Evolutionary conservation across 768 basidiomycete species (phyloP).

Genomic region (Candolleomyces aberdarensis): DNA sequence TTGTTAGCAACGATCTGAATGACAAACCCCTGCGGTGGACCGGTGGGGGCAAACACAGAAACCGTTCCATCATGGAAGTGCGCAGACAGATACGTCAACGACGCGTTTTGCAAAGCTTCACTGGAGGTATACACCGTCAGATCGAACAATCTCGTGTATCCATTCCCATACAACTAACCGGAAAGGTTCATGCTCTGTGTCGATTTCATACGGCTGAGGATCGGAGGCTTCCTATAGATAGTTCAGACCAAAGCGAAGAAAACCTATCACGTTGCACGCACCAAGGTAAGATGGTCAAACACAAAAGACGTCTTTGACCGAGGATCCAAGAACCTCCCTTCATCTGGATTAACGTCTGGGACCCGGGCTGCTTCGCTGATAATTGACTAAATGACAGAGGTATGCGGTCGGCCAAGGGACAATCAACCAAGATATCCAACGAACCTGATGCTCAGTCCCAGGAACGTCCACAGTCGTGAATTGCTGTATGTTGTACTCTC

Average conservation of each 20-base stretch:
- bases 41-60: conserved; percentile 61
- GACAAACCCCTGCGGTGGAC: conserved; percentile 46
- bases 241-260: conserved; percentile 7
- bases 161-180: conserved; percentile 45
- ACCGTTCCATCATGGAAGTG: conserved; percentile 81
- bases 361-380: conserved; percentile 71
- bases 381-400: conserved; percentile 56
- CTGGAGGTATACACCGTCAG: conserved; percentile 35
- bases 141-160: background rate
- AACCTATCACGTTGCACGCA: conserved; percentile 29
- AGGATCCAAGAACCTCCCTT: conserved; percentile 82
- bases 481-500: conserved; percentile 85
- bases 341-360: conserved; percentile 35
- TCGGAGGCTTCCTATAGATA: conserved; percentile 70
- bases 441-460: conserved; percentile 70
- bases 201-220: conserved; percentile 57
- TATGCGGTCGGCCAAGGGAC: conserved; percentile 12
- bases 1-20: conserved; percentile 93
- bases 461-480: conserved; percentile 87
- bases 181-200: conserved; percentile 67
- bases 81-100: conserved; percentile 67
- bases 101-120: conserved; percentile 63
- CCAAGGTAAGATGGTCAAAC: conserved; percentile 85
- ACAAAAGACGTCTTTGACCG: conserved; percentile 72
- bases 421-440: conserved; percentile 16